These are phyloP conservation scores for Aeschynomene evenia DNA, from an alignment of 306 rosid species.

Conservation along the genomic window DNA sequence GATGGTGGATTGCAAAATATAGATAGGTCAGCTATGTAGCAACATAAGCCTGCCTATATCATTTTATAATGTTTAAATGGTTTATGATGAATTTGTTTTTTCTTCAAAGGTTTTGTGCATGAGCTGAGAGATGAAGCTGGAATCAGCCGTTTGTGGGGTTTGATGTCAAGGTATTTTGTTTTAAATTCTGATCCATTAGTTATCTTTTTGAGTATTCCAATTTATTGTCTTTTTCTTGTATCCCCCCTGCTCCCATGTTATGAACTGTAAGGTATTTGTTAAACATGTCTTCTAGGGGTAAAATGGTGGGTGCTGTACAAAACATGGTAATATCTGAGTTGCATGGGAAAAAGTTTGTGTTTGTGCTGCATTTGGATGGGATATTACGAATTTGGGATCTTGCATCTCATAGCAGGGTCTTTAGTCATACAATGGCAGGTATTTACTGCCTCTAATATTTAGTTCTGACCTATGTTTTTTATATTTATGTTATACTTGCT, in stretches of 20 bases:
- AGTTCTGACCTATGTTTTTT: not conserved
- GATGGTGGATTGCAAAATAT: not conserved
- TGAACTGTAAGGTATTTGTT: slow-evolving; percentile 19
- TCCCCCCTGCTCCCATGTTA: not conserved
- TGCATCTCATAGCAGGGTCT: slow-evolving; percentile 51
- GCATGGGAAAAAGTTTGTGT: slow-evolving; percentile 58
- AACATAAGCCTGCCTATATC: slow-evolving; percentile 7
- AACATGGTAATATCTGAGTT: slow-evolving; percentile 68
- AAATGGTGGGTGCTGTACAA: slow-evolving; percentile 63
- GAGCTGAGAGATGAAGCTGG: slow-evolving; percentile 94
- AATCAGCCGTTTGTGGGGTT: slow-evolving; percentile 82
- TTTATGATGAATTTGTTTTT: slow-evolving; percentile 32
- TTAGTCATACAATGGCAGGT: slow-evolving; percentile 65
- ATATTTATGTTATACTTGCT: slow-evolving; percentile 15
- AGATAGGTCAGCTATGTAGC: slow-evolving; percentile 10
- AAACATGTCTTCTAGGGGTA: slow-evolving; percentile 66
- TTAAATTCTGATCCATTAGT: not conserved
- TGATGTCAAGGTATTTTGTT: slow-evolving; percentile 66
- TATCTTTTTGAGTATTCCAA: not conserved
- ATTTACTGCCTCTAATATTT: slow-evolving; percentile 26
- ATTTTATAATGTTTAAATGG: slow-evolving; percentile 11
- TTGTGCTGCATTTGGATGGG: slow-evolving; percentile 89
- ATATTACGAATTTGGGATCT: slow-evolving; percentile 83
- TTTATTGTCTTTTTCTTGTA: slow-evolving; percentile 6
- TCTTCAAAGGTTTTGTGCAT: slow-evolving; percentile 46